phyloP scores from a whole-genome alignment of 1,284 basidiomycete genomes.

The Chondrostereum purpureum region DNA sequence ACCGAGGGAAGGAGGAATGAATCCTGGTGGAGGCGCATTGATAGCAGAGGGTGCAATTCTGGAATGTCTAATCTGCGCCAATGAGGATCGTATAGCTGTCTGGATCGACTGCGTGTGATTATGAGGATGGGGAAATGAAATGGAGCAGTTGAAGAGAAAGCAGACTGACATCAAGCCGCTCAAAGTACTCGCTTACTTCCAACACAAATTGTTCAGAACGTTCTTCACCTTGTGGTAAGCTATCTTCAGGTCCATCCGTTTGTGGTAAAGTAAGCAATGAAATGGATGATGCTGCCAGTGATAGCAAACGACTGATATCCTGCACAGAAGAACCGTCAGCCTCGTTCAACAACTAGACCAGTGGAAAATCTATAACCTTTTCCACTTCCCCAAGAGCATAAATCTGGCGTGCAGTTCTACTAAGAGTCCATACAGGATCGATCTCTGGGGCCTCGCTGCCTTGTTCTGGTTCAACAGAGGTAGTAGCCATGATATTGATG shows the following conservation, averaged over 20 bases:
- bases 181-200: constrained; percentile 78
- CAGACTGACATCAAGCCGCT: constrained; percentile 64
- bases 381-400: constrained; percentile 76
- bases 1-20: constrained; percentile 68
- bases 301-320: constrained; percentile 70
- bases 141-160: constrained; percentile 6
- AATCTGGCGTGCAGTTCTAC: constrained; percentile 74
- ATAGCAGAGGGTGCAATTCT: constrained; percentile 78
- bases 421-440: constrained; percentile 76
- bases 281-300: constrained; percentile 68
- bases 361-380: constrained; percentile 42
- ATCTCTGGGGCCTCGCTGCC: constrained; percentile 31
- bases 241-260: constrained; percentile 59
- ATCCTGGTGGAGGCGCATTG: constrained; percentile 63
- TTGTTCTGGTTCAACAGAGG: constrained; percentile 13
- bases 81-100: constrained; percentile 63
- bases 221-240: constrained; percentile 71
- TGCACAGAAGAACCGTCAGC: constrained; percentile 22
- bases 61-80: constrained; percentile 75
- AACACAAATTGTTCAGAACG: constrained; percentile 77
- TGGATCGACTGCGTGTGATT: constrained; percentile 53
- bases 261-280: constrained; percentile 72
- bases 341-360: constrained; percentile 5
- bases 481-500: constrained; percentile 12
- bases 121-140: constrained; percentile 6